Evolutionary conservation across 805 yeast species (phyloP).

Genomic region (Candida fluviatilis): DNA sequence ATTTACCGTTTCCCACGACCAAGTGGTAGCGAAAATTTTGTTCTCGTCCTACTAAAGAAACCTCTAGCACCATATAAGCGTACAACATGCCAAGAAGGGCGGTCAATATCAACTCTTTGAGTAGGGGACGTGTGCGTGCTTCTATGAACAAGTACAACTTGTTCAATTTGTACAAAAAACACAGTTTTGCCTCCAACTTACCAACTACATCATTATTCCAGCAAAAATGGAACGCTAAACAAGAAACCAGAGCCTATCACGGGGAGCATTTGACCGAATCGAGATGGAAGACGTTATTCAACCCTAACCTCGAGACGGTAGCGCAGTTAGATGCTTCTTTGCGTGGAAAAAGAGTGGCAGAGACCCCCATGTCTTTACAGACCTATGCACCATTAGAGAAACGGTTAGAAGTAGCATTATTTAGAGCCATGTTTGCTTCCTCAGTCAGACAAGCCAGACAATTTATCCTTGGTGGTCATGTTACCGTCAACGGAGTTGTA

Average conservation of each 20-base stretch:
- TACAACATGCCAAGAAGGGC: conserved; percentile 64
- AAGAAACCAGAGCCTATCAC: conserved; percentile 90
- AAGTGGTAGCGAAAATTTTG: too few relatives aligned
- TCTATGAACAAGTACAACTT: conserved; percentile 90
- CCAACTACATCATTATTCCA: conserved; percentile 64
- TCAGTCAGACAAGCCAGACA: conserved; percentile 93
- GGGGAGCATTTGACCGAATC: conserved; percentile 90
- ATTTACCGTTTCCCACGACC: too few relatives aligned
- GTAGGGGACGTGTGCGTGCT: conserved; percentile 75
- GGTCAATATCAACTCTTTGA: conserved; percentile 50
- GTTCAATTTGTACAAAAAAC: conserved; percentile 81
- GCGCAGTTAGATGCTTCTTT: conserved; percentile 84
- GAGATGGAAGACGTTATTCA: conserved; percentile 71
- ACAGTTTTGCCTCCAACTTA: conserved; percentile 47
- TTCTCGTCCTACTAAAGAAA: too few relatives aligned
- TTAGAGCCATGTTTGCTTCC: conserved; percentile 90
- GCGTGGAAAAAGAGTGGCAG: conserved; percentile 50
- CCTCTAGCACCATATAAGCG: too few relatives aligned
- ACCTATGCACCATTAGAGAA: conserved; percentile 86
- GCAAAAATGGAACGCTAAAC: conserved; percentile 89
- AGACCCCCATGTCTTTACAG: conserved; percentile 83
- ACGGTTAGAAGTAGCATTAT: conserved; percentile 84
- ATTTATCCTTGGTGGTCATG: conserved; percentile 76
- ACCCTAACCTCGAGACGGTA: conserved; percentile 71
- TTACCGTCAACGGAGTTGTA: conserved; percentile 76